Evolutionary conservation across 345 rosid species (phyloP).

Genomic region (Gossypium bickii): DNA sequence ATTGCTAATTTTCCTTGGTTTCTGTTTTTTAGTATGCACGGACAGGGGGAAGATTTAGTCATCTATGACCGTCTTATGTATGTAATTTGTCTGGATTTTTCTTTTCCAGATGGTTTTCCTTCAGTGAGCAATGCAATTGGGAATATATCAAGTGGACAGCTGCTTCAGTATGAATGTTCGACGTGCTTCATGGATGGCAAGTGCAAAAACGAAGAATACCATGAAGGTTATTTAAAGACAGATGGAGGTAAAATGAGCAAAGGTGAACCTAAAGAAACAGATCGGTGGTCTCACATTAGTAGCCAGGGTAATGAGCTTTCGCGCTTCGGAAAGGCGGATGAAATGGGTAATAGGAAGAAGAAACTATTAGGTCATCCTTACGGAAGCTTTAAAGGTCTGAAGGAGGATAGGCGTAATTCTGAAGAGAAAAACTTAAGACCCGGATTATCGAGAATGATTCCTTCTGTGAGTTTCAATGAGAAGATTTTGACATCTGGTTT

Average conservation of each 20-base stretch:
- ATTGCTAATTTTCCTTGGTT: neutral
- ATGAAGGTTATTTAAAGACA: constrained; percentile 57
- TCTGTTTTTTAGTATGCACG: neutral
- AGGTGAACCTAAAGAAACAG: constrained; percentile 11
- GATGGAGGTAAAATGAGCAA: constrained; percentile 24
- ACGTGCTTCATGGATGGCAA: constrained; percentile 46
- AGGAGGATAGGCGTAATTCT: constrained; percentile 9
- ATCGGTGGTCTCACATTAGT: neutral
- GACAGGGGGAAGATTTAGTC: neutral
- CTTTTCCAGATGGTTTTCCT: constrained; percentile 50
- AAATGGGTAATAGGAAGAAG: constrained; percentile 6
- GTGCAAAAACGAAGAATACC: constrained; percentile 61
- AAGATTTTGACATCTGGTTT: constrained; percentile 25
- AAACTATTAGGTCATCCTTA: constrained; percentile 1
- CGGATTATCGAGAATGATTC: constrained; percentile 21
- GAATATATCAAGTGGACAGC: constrained; percentile 48
- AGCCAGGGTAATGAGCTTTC: constrained; percentile 24
- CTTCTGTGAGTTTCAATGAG: constrained; percentile 37
- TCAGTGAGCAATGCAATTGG: constrained; percentile 34
- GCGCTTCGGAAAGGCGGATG: constrained; percentile 7
- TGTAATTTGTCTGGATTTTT: neutral
- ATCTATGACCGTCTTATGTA: neutral
- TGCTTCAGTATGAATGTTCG: constrained; percentile 69
- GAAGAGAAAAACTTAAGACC: constrained; percentile 12
- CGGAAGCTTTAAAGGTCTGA: constrained; percentile 11